phyloP scores from a whole-genome alignment of 2,329 filamentous ascomycete species.

The Hypoxylon sp. region DNA sequence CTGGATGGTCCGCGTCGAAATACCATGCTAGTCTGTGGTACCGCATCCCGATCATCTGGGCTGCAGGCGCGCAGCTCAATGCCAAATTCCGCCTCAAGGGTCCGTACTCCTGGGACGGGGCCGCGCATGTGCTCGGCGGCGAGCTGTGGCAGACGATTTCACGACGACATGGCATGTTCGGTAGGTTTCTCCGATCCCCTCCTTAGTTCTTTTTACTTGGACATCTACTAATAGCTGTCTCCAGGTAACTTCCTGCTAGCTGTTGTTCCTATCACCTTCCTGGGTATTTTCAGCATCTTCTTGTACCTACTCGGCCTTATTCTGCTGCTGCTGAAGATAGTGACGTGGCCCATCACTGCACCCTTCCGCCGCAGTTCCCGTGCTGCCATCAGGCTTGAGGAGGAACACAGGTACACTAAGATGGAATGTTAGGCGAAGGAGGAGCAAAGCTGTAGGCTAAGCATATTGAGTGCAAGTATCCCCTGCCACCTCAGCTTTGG shows the following conservation, averaged over 20 bases:
- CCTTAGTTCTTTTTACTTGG: not conserved
- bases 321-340: slow-evolving; percentile 17
- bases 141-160: slow-evolving; percentile 55
- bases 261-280: slow-evolving; percentile 24
- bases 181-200: slow-evolving; percentile 11
- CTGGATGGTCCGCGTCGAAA: slow-evolving; percentile 39
- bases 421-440: slow-evolving; percentile 2
- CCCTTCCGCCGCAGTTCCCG: slow-evolving; percentile 11
- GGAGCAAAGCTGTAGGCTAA: not conserved
- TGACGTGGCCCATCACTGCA: slow-evolving; percentile 21
- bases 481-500: not conserved
- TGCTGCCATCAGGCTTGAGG: slow-evolving; percentile 13
- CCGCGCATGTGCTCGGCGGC: slow-evolving; percentile 55
- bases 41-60: slow-evolving; percentile 59
- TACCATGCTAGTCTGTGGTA: slow-evolving; percentile 36
- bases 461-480: not conserved
- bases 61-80: slow-evolving; percentile 63
- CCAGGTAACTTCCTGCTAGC: slow-evolving; percentile 24
- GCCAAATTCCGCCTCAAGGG: slow-evolving; percentile 62
- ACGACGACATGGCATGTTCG: slow-evolving; percentile 38
- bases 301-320: slow-evolving; percentile 22
- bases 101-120: slow-evolving; percentile 57
- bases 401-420: slow-evolving; percentile 12
- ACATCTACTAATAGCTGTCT: slow-evolving; percentile 4
- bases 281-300: slow-evolving; percentile 31